Conservation (phyloP, 768 basidiomycete species). For the Tricholoma matsutake region DNA sequence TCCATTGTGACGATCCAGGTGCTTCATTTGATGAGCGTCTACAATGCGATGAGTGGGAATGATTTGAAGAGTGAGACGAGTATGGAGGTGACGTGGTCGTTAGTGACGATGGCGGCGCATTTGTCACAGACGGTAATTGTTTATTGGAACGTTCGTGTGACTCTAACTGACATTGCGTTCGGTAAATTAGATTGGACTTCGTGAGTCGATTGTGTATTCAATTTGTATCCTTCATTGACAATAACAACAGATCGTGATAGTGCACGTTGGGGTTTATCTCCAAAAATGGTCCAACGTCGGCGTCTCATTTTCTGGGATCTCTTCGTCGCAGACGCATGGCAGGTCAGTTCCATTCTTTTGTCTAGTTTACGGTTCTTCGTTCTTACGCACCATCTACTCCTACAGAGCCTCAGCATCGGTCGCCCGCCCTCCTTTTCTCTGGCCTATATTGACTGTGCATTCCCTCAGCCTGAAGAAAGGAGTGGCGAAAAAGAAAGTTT, state of each 20-base stretch:
- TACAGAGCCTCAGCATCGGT: constrained; percentile 65
- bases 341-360: constrained; percentile 33
- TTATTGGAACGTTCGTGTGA: not conserved
- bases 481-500: constrained; percentile 28
- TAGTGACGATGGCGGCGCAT: constrained; percentile 63
- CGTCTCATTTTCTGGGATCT: constrained; percentile 77
- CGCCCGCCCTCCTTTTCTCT: constrained; percentile 68
- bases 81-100: constrained; percentile 71
- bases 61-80: constrained; percentile 60
- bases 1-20: constrained; percentile 68
- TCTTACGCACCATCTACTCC: not conserved
- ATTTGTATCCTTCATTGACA: not conserved
- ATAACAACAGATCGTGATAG: constrained; percentile 57
- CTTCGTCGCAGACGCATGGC: constrained; percentile 69
- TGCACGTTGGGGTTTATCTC: constrained; percentile 57
- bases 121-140: constrained; percentile 58
- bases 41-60: constrained; percentile 66
- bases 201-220: constrained; percentile 36
- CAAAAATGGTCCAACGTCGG: constrained; percentile 61
- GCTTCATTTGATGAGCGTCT: constrained; percentile 65
- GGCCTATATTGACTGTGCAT: constrained; percentile 65
- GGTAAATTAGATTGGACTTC: constrained; percentile 54
- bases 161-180: not conserved
- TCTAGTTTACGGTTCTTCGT: not conserved
- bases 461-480: constrained; percentile 41